Evolutionary conservation across 495 filamentous ascomycete genomes (phyloP).

Genomic region (Cercophora sp.): DNA sequence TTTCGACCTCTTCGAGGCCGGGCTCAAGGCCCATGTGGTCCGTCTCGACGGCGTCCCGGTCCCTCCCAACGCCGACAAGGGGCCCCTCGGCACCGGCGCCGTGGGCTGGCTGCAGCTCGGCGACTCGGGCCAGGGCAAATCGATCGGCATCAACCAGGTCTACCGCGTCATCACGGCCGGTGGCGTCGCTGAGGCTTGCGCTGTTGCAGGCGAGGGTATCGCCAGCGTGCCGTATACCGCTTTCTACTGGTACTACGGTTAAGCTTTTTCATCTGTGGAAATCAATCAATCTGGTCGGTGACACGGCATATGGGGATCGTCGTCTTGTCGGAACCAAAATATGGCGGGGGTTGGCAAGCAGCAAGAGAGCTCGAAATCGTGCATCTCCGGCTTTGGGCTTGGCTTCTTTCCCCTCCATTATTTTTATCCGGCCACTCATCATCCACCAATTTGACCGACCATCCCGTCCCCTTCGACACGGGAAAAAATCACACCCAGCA

Average conservation of each 20-base stretch:
- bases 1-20: constrained; percentile 49
- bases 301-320: too few relatives aligned
- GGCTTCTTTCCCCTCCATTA: constrained; percentile 3
- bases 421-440: constrained; percentile 16
- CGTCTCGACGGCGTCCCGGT: constrained; percentile 50
- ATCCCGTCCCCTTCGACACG: too few relatives aligned
- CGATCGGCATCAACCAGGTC: constrained; percentile 48
- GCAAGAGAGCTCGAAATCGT: not conserved
- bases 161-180: constrained; percentile 67
- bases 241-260: constrained; percentile 67
- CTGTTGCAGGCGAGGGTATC: constrained; percentile 32
- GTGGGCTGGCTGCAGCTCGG: constrained; percentile 64
- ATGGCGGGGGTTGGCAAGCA: not conserved
- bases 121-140: constrained; percentile 38
- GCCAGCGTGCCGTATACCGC: constrained; percentile 61
- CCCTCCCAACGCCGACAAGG: constrained; percentile 44
- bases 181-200: constrained; percentile 52
- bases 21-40: constrained; percentile 36
- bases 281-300: too few relatives aligned
- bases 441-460: not conserved
- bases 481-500: too few relatives aligned
- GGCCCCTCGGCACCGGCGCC: constrained; percentile 43
- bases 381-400: not conserved
- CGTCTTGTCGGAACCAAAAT: not conserved
- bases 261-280: too few relatives aligned